Conservation (phyloP, 257 asterid genomes). For the Nyctanthes arbortristis region DNA sequence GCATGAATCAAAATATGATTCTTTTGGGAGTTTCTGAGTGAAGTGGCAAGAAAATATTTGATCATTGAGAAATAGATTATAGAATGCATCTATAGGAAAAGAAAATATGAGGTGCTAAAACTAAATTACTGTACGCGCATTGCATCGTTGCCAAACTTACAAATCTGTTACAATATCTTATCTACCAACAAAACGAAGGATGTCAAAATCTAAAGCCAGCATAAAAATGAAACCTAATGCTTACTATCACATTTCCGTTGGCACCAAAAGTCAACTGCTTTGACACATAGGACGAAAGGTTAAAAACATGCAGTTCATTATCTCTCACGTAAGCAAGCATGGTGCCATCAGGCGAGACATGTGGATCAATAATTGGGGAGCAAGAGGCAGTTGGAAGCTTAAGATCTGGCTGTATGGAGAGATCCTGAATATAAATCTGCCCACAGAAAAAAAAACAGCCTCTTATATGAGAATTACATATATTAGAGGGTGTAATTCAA, state of each 20-base stretch:
- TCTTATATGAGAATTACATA: constrained; percentile 11
- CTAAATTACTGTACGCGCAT: not conserved
- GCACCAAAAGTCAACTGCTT: constrained; percentile 80
- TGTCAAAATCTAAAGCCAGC: constrained; percentile 18
- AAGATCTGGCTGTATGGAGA: constrained; percentile 53
- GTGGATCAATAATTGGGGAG: constrained; percentile 89
- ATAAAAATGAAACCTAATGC: constrained; percentile 27
- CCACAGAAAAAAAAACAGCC: constrained; percentile 24
- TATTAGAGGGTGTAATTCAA: constrained; percentile 12
- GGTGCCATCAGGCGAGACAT: constrained; percentile 85
- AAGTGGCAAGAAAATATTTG: not conserved
- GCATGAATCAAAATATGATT: not conserved
- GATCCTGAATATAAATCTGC: constrained; percentile 80
- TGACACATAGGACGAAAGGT: constrained; percentile 47
- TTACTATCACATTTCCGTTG: constrained; percentile 58
- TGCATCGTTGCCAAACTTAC: no score
- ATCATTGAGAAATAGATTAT: not conserved
- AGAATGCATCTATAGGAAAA: not conserved
- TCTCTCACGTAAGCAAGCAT: constrained; percentile 79
- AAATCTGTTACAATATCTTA: not conserved
- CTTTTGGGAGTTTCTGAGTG: not conserved
- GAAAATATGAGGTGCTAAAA: not conserved
- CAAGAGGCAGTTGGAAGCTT: constrained; percentile 59
- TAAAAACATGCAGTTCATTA: constrained; percentile 68
- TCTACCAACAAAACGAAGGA: not conserved